phyloP scores from a whole-genome alignment of 495 filamentous ascomycete genomes.

The Neurospora cerealis region DNA sequence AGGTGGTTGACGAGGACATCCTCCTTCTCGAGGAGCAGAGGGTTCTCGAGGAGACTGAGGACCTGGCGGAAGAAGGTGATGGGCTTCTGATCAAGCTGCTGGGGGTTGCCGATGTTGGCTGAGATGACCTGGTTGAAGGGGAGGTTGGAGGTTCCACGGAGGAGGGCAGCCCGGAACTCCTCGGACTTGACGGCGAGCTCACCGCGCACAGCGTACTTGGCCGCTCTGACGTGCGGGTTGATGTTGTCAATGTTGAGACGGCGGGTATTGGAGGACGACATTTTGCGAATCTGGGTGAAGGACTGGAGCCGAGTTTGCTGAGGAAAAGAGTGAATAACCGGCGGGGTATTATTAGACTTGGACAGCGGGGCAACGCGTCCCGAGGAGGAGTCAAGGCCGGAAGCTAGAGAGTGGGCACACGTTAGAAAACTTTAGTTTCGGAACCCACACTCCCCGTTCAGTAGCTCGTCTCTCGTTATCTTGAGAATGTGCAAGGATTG shows the following conservation, averaged over 20 bases:
- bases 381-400: slow-evolving; percentile 1
- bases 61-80: slow-evolving; percentile 99
- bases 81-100: slow-evolving; percentile 97
- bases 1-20: slow-evolving; percentile 56
- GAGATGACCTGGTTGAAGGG: slow-evolving; percentile 88
- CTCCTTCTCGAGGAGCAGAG: slow-evolving; percentile 65
- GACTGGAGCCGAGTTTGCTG: slow-evolving; percentile 1
- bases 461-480: neutral
- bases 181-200: slow-evolving; percentile 88
- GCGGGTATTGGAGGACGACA: slow-evolving; percentile 26
- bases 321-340: neutral
- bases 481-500: neutral
- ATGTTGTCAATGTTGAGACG: slow-evolving; percentile 79
- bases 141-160: slow-evolving; percentile 45
- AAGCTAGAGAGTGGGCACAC: neutral
- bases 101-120: slow-evolving; percentile 97
- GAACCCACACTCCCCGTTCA: neutral
- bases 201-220: slow-evolving; percentile 94
- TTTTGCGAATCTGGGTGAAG: slow-evolving; percentile 18
- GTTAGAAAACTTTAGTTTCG: neutral
- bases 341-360: slow-evolving; percentile 10
- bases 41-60: slow-evolving; percentile 87
- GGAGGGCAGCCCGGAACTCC: slow-evolving; percentile 66
- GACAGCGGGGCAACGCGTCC: slow-evolving; percentile 14
- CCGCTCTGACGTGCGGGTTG: slow-evolving; percentile 72